Conservation (phyloP, 2,329 filamentous ascomycete genomes). For the Aspergillus quadricinctus region DNA sequence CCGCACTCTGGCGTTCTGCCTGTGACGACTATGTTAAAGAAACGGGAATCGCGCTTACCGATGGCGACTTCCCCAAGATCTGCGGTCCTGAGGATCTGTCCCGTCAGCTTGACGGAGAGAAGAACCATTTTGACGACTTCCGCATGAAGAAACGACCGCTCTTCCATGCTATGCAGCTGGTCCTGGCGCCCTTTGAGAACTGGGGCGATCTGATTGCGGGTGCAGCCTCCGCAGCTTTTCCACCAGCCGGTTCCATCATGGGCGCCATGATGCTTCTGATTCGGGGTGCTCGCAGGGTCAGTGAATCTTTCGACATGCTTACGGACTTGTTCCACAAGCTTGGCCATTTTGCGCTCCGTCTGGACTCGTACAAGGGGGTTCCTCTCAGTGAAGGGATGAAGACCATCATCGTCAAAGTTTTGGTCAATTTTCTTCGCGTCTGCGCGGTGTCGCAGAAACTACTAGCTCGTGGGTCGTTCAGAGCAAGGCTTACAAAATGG, state of each 20-base stretch:
- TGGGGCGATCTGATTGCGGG: not conserved
- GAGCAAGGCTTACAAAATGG: conserved; percentile 3
- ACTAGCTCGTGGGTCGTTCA: conserved; percentile 4
- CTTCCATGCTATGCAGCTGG: not conserved
- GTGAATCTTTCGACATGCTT: conserved; percentile 9
- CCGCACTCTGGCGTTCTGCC: not conserved
- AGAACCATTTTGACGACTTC: conserved; percentile 3
- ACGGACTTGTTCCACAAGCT: conserved; percentile 5
- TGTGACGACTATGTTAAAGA: conserved; percentile 1
- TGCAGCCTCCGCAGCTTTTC: not conserved
- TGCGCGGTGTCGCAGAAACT: conserved; percentile 8
- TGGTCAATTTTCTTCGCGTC: conserved; percentile 7
- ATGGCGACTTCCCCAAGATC: not conserved
- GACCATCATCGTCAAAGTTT: conserved; percentile 5
- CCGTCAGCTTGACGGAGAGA: not conserved
- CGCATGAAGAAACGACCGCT: not conserved
- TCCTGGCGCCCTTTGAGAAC: not conserved
- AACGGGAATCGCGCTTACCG: not conserved
- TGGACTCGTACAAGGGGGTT: conserved; percentile 7
- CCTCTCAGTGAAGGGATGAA: conserved; percentile 5
- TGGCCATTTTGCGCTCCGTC: conserved; percentile 7
- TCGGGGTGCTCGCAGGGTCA: conserved; percentile 5
- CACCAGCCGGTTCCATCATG: conserved; percentile 6
- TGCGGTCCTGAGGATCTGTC: not conserved
- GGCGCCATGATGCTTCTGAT: conserved; percentile 4